phyloP scores from a whole-genome alignment of 495 filamentous ascomycete species.

The Sabuloglossum arenarium region DNA sequence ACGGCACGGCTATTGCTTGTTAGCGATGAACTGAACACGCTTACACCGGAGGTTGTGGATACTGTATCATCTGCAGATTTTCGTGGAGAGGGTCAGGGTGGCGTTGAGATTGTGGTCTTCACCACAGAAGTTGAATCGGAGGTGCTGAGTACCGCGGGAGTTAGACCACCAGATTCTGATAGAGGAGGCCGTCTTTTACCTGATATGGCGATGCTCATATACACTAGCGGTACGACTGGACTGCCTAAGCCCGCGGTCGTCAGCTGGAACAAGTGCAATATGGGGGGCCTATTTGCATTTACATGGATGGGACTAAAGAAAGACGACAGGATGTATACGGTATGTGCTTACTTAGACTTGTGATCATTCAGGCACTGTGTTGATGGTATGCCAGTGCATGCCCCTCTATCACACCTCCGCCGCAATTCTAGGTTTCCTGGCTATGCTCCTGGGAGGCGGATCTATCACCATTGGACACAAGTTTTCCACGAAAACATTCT shows the following conservation, averaged over 20 bases:
- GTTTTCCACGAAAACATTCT: slow-evolving; percentile 70
- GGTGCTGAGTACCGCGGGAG: slow-evolving; percentile 29
- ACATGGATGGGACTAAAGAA: slow-evolving; percentile 34
- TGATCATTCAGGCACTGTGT: slow-evolving; percentile 5
- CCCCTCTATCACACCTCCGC: slow-evolving; percentile 87
- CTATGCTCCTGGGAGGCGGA: slow-evolving; percentile 33
- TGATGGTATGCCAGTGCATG: slow-evolving; percentile 41
- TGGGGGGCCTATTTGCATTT: slow-evolving; percentile 30
- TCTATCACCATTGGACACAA: slow-evolving; percentile 56
- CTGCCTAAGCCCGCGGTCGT: slow-evolving; percentile 81
- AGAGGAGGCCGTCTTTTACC: slow-evolving; percentile 28
- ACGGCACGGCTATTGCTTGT: slow-evolving; percentile 51
- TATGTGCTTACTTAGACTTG: slow-evolving; percentile 16
- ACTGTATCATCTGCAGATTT: slow-evolving; percentile 23
- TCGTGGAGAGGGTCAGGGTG: slow-evolving; percentile 22
- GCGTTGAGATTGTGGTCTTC: slow-evolving; percentile 40
- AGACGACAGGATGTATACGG: slow-evolving; percentile 63
- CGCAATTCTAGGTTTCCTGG: slow-evolving; percentile 42
- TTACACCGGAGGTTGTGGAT: slow-evolving; percentile 25
- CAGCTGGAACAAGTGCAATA: slow-evolving; percentile 46
- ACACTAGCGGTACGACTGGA: slow-evolving; percentile 77
- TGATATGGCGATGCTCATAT: slow-evolving; percentile 58
- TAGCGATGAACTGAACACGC: slow-evolving; percentile 41
- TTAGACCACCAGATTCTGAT: slow-evolving; percentile 40
- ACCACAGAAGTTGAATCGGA: slow-evolving; percentile 41